phyloP scores from a whole-genome alignment of 2,329 filamentous ascomycete genomes.

The Corynespora cassiicola region DNA sequence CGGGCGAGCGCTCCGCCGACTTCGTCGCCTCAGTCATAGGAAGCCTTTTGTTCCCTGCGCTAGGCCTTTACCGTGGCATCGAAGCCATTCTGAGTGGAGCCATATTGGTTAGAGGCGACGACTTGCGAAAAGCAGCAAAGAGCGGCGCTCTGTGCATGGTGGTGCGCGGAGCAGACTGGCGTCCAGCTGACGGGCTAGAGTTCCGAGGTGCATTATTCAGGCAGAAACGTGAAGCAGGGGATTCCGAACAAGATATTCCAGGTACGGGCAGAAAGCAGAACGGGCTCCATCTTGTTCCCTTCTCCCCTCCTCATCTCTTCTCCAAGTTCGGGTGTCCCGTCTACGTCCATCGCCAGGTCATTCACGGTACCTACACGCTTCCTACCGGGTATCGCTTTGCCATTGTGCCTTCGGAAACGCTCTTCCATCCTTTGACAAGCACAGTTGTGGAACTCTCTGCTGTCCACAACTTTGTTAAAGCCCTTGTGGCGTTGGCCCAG shows the following conservation, averaged over 20 bases:
- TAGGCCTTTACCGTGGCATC: conserved; percentile 32
- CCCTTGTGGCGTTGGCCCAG: conserved; percentile 34
- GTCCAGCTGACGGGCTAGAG: conserved; percentile 20
- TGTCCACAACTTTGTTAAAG: conserved; percentile 29
- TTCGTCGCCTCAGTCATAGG: conserved; percentile 18
- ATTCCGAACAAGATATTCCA: too few relatives aligned
- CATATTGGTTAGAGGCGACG: conserved; percentile 13
- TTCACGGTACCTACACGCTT: conserved; percentile 23
- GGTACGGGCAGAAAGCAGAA: too few relatives aligned
- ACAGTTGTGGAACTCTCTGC: conserved; percentile 20
- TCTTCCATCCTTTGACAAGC: conserved; percentile 14
- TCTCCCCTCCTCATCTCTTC: conserved; percentile 19
- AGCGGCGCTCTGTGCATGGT: conserved; percentile 38
- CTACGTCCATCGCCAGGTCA: conserved; percentile 21
- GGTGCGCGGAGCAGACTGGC: conserved; percentile 29
- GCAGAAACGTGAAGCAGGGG: background rate
- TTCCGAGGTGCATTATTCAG: conserved; percentile 16
- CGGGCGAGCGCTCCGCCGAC: conserved; percentile 30
- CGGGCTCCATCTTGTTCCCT: conserved; percentile 14
- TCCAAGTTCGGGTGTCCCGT: conserved; percentile 19
- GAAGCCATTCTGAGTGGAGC: conserved; percentile 29
- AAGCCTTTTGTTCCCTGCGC: conserved; percentile 29
- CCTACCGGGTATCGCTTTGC: conserved; percentile 22
- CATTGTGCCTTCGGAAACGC: conserved; percentile 19
- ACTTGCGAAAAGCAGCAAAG: conserved; percentile 30